Conservation (phyloP, 2,329 filamentous ascomycete genomes). For the Aspergillus costaricaensis region DNA sequence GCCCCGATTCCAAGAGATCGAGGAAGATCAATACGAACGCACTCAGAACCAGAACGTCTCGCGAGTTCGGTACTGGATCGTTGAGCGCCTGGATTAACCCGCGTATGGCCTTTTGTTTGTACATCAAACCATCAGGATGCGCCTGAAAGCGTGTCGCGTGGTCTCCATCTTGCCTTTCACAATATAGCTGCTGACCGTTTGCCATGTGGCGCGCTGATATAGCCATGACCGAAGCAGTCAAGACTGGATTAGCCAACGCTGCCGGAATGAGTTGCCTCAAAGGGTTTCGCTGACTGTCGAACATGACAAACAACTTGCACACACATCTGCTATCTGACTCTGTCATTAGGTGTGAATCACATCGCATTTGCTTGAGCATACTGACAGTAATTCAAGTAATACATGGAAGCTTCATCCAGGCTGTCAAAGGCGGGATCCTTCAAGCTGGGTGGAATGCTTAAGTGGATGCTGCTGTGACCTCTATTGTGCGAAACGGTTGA, state of each 20-base stretch:
- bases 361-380: background rate
- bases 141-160: conserved; percentile 23
- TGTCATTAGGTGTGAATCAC: background rate
- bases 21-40: conserved; percentile 24
- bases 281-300: conserved; percentile 38
- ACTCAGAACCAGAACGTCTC: conserved; percentile 17
- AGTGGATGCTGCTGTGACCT: no score
- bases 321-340: conserved; percentile 31
- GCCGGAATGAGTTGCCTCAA: conserved; percentile 34
- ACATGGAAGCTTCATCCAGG: conserved; percentile 27
- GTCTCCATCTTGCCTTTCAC: no score
- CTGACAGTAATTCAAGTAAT: conserved; percentile 38
- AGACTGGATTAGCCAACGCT: conserved; percentile 26
- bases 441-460: conserved; percentile 11
- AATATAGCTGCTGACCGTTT: conserved; percentile 18
- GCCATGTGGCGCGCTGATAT: conserved; percentile 36
- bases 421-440: conserved; percentile 18
- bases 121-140: conserved; percentile 23
- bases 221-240: conserved; percentile 32
- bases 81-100: conserved; percentile 15
- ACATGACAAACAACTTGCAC: conserved; percentile 35
- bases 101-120: conserved; percentile 25
- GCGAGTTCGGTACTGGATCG: background rate
- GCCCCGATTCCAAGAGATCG: conserved; percentile 23
- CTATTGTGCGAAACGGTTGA: no score